These are phyloP conservation scores for Hymenochaete sp. DNA, from an alignment of 1,284 basidiomycete species.

Conservation along the genomic window DNA sequence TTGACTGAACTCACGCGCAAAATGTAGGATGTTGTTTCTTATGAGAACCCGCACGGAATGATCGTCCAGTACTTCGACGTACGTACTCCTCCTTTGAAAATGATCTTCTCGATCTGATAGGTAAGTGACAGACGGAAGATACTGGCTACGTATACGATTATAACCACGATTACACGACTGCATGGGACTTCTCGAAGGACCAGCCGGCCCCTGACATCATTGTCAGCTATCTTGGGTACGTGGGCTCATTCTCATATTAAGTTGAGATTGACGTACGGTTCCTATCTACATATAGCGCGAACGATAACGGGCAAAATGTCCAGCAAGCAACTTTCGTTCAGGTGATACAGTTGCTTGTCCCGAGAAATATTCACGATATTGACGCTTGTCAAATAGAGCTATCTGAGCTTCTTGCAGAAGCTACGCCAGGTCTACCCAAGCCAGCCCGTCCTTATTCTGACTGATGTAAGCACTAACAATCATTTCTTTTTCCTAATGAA, in stretches of 20 bases:
- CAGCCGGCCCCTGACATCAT: slow-evolving; percentile 40
- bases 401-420: slow-evolving; percentile 31
- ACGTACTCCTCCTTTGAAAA: not conserved
- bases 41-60: slow-evolving; percentile 47
- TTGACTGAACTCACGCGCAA: no score
- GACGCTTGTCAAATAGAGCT: slow-evolving; percentile 27
- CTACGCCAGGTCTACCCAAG: slow-evolving; percentile 37
- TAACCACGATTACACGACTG: slow-evolving; percentile 52
- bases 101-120: no score
- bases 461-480: no score
- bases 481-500: no score
- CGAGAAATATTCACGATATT: not conserved
- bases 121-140: slow-evolving; percentile 40
- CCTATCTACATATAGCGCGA: no score
- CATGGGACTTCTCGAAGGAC: slow-evolving; percentile 46
- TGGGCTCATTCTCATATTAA: no score
- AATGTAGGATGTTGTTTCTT: slow-evolving; percentile 50
- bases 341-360: slow-evolving; percentile 24
- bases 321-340: slow-evolving; percentile 36
- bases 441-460: slow-evolving; percentile 46
- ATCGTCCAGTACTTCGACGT: slow-evolving; percentile 43
- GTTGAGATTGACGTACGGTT: no score
- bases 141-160: slow-evolving; percentile 44
- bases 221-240: slow-evolving; percentile 47
- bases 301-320: slow-evolving; percentile 33